These are phyloP conservation scores for Corynascus novoguineensis DNA, from an alignment of 495 filamentous ascomycete genomes.

Conservation along the genomic window DNA sequence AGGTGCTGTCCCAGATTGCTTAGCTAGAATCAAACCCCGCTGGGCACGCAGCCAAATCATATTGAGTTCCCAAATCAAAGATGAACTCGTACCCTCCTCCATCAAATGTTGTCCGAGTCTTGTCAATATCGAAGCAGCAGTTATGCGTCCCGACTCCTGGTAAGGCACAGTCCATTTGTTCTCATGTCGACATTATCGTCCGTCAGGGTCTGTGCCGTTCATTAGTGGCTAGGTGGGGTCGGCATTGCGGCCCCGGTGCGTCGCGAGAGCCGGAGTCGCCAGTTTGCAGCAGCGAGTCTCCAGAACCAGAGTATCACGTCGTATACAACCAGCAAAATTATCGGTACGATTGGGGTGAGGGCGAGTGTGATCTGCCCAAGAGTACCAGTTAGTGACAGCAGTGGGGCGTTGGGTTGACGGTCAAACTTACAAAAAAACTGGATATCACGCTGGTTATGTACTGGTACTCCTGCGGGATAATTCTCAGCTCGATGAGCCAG, in stretches of 20 bases:
- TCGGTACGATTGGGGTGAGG: constrained; percentile 23
- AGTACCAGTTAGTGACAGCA: background rate
- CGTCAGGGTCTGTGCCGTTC: background rate
- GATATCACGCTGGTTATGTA: constrained; percentile 21
- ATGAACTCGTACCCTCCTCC: too few relatives aligned
- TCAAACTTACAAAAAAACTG: constrained; percentile 23
- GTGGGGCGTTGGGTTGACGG: background rate
- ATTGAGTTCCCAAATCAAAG: background rate
- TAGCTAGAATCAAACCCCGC: constrained; percentile 7
- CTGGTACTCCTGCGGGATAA: constrained; percentile 20
- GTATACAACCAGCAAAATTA: constrained; percentile 36
- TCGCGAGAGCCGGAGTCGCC: background rate
- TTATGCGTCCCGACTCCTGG: too few relatives aligned
- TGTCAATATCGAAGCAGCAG: background rate
- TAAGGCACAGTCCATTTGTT: too few relatives aligned
- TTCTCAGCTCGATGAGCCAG: constrained; percentile 22
- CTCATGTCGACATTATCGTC: too few relatives aligned
- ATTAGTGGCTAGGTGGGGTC: background rate
- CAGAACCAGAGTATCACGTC: constrained; percentile 44
- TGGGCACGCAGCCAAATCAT: background rate
- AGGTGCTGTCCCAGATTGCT: constrained; percentile 57
- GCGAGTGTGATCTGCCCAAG: constrained; percentile 23
- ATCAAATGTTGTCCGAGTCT: background rate
- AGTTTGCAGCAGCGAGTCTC: constrained; percentile 28
- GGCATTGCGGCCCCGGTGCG: background rate